Conservation (phyloP, 805 yeast genomes). For the Isabelozyma gotoi region DNA sequence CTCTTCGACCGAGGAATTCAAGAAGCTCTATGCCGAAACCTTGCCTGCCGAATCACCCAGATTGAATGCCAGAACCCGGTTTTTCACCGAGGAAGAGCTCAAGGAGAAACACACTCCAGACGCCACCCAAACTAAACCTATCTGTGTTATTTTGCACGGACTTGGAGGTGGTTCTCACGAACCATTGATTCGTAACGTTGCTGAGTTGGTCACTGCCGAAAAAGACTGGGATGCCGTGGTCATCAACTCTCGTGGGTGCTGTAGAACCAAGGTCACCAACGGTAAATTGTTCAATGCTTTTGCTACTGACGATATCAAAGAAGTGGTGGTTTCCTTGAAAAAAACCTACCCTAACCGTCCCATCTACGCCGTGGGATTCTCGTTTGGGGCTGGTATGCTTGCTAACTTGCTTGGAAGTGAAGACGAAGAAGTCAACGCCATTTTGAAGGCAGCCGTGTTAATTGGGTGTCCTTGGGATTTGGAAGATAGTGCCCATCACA, state of each 20-base stretch:
- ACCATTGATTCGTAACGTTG: conserved; percentile 64
- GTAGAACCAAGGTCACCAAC: conserved; percentile 63
- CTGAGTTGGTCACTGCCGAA: conserved; percentile 35
- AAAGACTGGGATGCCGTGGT: conserved; percentile 63
- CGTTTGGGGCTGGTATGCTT: conserved; percentile 74
- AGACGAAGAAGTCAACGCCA: conserved; percentile 28
- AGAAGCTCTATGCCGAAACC: conserved; percentile 22
- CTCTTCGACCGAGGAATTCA: conserved; percentile 24
- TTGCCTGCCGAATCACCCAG: conserved; percentile 34
- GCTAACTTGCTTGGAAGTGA: conserved; percentile 72
- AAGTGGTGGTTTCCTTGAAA: conserved; percentile 51
- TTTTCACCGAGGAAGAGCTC: conserved; percentile 48
- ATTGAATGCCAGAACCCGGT: conserved; percentile 55
- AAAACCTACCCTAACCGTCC: conserved; percentile 57
- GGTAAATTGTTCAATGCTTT: conserved; percentile 70
- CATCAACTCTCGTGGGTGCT: conserved; percentile 75
- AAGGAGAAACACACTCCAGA: conserved; percentile 12
- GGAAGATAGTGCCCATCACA: conserved; percentile 42
- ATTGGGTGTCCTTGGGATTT: conserved; percentile 80
- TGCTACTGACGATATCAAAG: conserved; percentile 69
- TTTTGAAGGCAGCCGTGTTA: conserved; percentile 48
- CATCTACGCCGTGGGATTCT: conserved; percentile 71
- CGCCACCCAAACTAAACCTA: conserved; percentile 44
- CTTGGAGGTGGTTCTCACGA: conserved; percentile 87
- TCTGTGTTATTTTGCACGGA: conserved; percentile 71